A percentile compares a stretch with the other conserved stretches of the same genome.
phyloP scores from a whole-genome alignment of 2,329 filamentous ascomycete genomes.

The Fusarium hostae region DNA sequence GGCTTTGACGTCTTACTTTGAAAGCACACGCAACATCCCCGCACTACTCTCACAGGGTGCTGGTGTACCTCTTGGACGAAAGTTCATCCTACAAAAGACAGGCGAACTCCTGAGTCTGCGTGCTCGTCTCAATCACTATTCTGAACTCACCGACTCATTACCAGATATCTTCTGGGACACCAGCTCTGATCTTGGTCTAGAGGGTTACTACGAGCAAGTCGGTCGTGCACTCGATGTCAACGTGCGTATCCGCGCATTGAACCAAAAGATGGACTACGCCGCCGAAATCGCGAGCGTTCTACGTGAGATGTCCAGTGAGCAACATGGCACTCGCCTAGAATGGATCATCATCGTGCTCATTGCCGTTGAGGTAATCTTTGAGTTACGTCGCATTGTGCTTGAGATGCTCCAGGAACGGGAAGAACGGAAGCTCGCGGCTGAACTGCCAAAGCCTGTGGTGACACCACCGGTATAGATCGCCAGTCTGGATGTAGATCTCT shows the following conservation, averaged over 20 bases:
- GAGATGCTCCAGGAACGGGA: constrained; percentile 62
- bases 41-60: constrained; percentile 75
- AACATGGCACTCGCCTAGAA: constrained; percentile 87
- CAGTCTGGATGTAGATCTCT: not conserved
- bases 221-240: constrained; percentile 90
- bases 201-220: constrained; percentile 95
- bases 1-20: constrained; percentile 83
- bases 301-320: constrained; percentile 88
- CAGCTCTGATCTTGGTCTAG: constrained; percentile 86
- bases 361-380: constrained; percentile 89
- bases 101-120: constrained; percentile 90
- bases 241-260: constrained; percentile 88
- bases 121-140: constrained; percentile 95
- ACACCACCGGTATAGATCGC: not conserved
- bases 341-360: constrained; percentile 97
- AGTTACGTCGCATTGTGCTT: constrained; percentile 78
- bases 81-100: constrained; percentile 91
- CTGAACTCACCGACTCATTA: constrained; percentile 92
- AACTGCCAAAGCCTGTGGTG: constrained; percentile 12
- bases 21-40: constrained; percentile 85
- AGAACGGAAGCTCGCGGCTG: constrained; percentile 47
- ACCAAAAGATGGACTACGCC: constrained; percentile 98
- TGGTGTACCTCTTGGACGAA: constrained; percentile 61
- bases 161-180: constrained; percentile 98
- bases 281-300: constrained; percentile 93